Percentiles rank a stretch among this genome's conserved stretches.
Evolutionary conservation across 2,329 filamentous ascomycete species (phyloP).

Genomic region (Sordariomycetes sp.): DNA sequence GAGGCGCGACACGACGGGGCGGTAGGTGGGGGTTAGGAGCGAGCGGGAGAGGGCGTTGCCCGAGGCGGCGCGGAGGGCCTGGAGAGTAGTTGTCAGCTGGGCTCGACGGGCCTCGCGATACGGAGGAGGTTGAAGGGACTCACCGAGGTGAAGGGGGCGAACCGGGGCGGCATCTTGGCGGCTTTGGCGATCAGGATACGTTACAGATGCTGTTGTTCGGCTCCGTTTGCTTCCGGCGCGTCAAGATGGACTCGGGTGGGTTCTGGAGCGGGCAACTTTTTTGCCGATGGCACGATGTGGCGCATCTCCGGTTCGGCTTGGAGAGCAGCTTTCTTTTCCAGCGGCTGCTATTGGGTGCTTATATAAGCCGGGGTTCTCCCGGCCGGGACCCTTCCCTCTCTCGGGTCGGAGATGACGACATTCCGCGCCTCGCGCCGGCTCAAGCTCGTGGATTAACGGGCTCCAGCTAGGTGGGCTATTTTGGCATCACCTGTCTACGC

Average conservation of each 20-base stretch:
- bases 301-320: neutral
- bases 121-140: too few species aligned
- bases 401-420: neutral
- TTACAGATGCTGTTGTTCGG: neutral
- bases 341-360: neutral
- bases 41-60: conserved; percentile 8
- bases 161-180: neutral
- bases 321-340: neutral
- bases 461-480: too few species aligned
- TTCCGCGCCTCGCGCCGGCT: too few species aligned
- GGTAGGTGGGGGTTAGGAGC: neutral
- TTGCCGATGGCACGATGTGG: neutral
- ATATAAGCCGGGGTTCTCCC: neutral
- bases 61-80: conserved; percentile 3
- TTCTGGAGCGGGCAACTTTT: neutral
- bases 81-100: neutral
- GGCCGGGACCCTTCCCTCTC: neutral
- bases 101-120: too few species aligned
- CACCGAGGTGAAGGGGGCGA: neutral
- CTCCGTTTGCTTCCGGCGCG: neutral
- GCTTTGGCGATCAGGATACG: neutral
- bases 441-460: too few species aligned
- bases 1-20: conserved; percentile 41
- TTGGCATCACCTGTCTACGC: too few species aligned
- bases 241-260: neutral